Percentiles rank a stretch among this genome's conserved stretches.
Evolutionary conservation across 2,329 filamentous ascomycete species (phyloP).

Genomic region (Cadophora luteo-olivacea): DNA sequence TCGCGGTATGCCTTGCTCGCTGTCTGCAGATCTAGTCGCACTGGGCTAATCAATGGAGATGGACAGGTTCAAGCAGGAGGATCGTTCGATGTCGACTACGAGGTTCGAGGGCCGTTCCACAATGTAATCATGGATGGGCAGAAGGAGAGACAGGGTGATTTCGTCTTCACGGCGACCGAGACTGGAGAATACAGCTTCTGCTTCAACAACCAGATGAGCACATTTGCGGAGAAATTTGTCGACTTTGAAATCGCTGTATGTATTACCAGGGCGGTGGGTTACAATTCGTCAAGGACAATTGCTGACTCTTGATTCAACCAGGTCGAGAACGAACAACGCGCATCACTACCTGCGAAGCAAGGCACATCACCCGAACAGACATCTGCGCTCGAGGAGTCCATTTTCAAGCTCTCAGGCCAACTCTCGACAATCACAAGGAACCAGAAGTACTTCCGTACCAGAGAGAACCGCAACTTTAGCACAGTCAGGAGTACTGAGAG

Average conservation of each 20-base stretch:
- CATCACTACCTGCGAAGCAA: slow-evolving; percentile 85
- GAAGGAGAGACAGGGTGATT: slow-evolving; percentile 95
- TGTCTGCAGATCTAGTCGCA: neutral
- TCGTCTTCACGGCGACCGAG: slow-evolving; percentile 92
- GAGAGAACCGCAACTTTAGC: slow-evolving; percentile 98
- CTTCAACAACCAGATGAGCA: slow-evolving; percentile 98
- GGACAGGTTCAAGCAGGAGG: slow-evolving; percentile 93
- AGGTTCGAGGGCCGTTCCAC: slow-evolving; percentile 80
- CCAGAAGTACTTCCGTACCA: slow-evolving; percentile 99
- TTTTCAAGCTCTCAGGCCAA: slow-evolving; percentile 92
- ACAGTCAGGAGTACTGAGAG: slow-evolving; percentile 95
- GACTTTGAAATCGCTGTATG: slow-evolving; percentile 96
- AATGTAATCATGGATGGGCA: slow-evolving; percentile 83
- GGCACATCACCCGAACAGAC: slow-evolving; percentile 90
- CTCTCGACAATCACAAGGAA: slow-evolving; percentile 94
- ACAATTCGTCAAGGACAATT: neutral
- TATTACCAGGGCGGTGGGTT: slow-evolving; percentile 27
- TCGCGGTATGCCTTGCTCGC: slow-evolving; percentile 72
- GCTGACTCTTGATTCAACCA: slow-evolving; percentile 46
- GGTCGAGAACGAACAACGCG: slow-evolving; percentile 89
- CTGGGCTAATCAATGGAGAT: slow-evolving; percentile 19
- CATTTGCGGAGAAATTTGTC: slow-evolving; percentile 95
- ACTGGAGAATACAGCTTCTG: slow-evolving; percentile 94
- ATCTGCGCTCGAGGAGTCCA: slow-evolving; percentile 85
- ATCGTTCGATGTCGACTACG: slow-evolving; percentile 96